A percentile compares a stretch with the other conserved stretches of the same genome.
phyloP scores from a whole-genome alignment of 495 filamentous ascomycete genomes.

The Echria macrotheca region DNA sequence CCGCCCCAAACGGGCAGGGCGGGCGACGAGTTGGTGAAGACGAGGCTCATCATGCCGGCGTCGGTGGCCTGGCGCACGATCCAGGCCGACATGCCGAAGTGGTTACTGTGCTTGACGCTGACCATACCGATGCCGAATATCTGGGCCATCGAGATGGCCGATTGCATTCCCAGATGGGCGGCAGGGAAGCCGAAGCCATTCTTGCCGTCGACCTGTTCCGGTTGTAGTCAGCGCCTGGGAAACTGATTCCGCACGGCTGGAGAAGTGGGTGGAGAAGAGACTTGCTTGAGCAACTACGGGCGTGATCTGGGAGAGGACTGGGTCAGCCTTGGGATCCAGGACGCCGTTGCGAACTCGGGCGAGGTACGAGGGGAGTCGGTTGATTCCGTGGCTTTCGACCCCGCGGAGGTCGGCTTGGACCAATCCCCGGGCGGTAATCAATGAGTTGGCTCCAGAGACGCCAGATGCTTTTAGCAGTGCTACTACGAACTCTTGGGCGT shows the following conservation, averaged over 20 bases:
- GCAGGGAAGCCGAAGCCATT: slow-evolving; percentile 74
- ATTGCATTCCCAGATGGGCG: slow-evolving; percentile 56
- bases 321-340: slow-evolving; percentile 52
- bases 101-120: slow-evolving; percentile 67
- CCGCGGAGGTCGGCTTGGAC: slow-evolving; percentile 70
- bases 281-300: slow-evolving; percentile 53
- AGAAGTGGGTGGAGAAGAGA: not conserved
- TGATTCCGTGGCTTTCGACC: slow-evolving; percentile 72
- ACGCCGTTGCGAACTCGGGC: slow-evolving; percentile 59
- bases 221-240: slow-evolving; percentile 12
- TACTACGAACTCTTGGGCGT: slow-evolving; percentile 20
- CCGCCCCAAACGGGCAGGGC: slow-evolving; percentile 72
- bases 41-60: slow-evolving; percentile 65
- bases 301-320: slow-evolving; percentile 53
- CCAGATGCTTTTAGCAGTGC: slow-evolving; percentile 52
- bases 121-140: slow-evolving; percentile 68
- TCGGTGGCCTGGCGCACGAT: slow-evolving; percentile 69
- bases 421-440: slow-evolving; percentile 56
- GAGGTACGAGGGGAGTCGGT: slow-evolving; percentile 72
- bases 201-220: slow-evolving; percentile 49
- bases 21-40: slow-evolving; percentile 75
- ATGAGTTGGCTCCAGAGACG: slow-evolving; percentile 50
- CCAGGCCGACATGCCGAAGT: slow-evolving; percentile 79
- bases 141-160: slow-evolving; percentile 59
- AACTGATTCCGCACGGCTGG: not conserved